Base-by-base conservation (phyloP, 1,284 basidiomycete species). In the Xanthoconium separans region DNA sequence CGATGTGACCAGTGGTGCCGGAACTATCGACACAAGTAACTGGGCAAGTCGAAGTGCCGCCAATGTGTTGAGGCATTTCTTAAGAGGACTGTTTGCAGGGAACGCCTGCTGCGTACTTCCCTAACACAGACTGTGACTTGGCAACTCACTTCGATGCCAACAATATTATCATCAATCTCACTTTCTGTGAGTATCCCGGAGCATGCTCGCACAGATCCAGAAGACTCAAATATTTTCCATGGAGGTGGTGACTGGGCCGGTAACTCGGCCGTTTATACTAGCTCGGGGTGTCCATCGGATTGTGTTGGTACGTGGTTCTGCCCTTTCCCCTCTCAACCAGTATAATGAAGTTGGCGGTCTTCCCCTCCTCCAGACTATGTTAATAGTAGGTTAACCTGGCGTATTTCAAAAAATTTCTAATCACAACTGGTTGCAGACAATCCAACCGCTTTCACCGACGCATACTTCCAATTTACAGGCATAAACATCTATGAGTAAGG, bases 391-490 rank as follows among this genome's bases (percentile, higher is more conserved):
- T 37, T 34, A 18, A 27, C 30, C 9, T 18, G 6, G 4, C n/a
- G 16, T 1, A 7, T 16, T 20, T 16, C 36, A 16, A 33, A 18
- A 20, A 13, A 10, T 24, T 27, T 20, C 46, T 54, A 20, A 57
- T 24, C 18, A 18, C 16, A 16, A 34, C 34, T 42, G 15, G 9
- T 47, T 37, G 10, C 24, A 66, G 66, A 75, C 56, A 77, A 81
- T 59, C 82, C 83, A 1, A 56, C 65, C 2, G 78, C 75, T 3
- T 83, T 83, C 64, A 52, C 58, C 12, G 69, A 82, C 36, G 80
- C 83, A 1, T 84, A 77, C 66, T 84, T 82, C 62, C 72, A 81
- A 40, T 73, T 84, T 59, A 61, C 64, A 0, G 70, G 66, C 29
- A 64, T 77, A n/a, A 65, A 70, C 10, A 63, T 78, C 5, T 78